These are phyloP conservation scores for Uronychia setigera DNA, from an alignment of 73 alveolate species.

Conservation along the genomic window DNA sequence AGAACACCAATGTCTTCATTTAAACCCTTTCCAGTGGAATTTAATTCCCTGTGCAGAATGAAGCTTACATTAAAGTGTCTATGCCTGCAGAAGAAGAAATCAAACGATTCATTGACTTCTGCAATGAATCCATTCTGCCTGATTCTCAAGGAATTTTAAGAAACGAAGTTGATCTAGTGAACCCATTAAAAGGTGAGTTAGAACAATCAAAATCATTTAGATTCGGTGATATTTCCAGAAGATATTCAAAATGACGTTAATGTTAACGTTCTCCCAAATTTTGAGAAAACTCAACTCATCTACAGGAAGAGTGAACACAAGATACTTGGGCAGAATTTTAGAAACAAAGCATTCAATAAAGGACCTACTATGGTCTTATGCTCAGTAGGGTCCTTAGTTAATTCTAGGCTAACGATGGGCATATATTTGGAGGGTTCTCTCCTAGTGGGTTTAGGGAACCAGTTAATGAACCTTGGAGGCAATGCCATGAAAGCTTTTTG, in stretches of 20 bases:
- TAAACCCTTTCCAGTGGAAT: conserved; percentile 45
- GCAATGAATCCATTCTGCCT: background rate
- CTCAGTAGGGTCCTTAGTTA: background rate
- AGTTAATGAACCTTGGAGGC: conserved; percentile 35
- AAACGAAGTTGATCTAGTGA: background rate
- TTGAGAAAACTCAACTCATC: conserved; percentile 29
- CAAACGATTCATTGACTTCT: background rate
- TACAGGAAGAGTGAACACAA: conserved; percentile 54
- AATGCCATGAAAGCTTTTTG: conserved; percentile 24
- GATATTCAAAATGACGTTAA: conserved; percentile 49
- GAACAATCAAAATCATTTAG: background rate
- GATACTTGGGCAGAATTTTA: conserved; percentile 59
- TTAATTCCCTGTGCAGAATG: conserved; percentile 43
- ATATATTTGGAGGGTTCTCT: conserved; percentile 27
- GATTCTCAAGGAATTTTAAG: background rate
- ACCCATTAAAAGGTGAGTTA: conserved; percentile 2
- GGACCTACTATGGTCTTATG: conserved; percentile 19
- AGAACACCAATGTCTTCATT: conserved; percentile 33
- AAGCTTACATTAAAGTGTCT: conserved; percentile 20
- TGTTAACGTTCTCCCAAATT: conserved; percentile 49
- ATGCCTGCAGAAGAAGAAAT: conserved; percentile 15
- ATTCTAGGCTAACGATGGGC: conserved; percentile 28
- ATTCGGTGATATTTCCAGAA: conserved; percentile 48
- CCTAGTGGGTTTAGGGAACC: conserved; percentile 19
- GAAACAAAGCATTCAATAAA: conserved; percentile 48